Evolutionary conservation across 129 eudicot species (phyloP), one percentile per base, ranked within the genome.

Genomic region (Tagetes patula): DNA sequence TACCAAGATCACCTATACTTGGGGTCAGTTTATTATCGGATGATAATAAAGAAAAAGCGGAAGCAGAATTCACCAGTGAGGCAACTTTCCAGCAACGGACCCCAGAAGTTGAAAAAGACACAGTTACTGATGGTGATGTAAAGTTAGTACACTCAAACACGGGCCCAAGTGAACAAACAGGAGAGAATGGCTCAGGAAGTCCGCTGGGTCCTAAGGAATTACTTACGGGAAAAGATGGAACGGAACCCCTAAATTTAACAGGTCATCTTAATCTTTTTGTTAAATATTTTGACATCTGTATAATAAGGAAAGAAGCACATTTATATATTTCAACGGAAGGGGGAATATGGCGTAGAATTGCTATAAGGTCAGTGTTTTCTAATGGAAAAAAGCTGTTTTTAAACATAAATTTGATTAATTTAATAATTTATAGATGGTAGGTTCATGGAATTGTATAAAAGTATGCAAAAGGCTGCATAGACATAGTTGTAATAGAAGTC

Each of bases 1-100:
- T 71, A 75, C 82, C 73, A 38, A 83, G 60, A 27, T 58, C 84
- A 76, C 80, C 86, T 54, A 75, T 75, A 64, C 70, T 50, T 50
- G 87, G 81, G 71, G 74, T 72, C 69, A 79, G 56, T 53, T 40
- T 71, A 42, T 45, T 71, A 36, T 61, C 67, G 47, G 56, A 67
- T n/a, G 34, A 14, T 12, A 77, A 70, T 64, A 78, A 74, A 33
- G 86, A 46, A 53, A 85, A 65, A 58, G 46, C 47, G 53, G 84
- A 76, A 67, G 71, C 39, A 33, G 77, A 65, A 71, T 53, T 33
- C 20, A 56, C 34, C 58, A 53, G 39, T 52, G 84, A 77, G 46
- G 84, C 77, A 50, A 68, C 62, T 13, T 67, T 48, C 42, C 59
- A 60, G 67, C 64, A 67, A 36, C 67, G 27, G 61, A 49, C 81